Evolutionary conservation across 805 yeast genomes (phyloP).

Genomic region (Barnettozyma vustinii): DNA sequence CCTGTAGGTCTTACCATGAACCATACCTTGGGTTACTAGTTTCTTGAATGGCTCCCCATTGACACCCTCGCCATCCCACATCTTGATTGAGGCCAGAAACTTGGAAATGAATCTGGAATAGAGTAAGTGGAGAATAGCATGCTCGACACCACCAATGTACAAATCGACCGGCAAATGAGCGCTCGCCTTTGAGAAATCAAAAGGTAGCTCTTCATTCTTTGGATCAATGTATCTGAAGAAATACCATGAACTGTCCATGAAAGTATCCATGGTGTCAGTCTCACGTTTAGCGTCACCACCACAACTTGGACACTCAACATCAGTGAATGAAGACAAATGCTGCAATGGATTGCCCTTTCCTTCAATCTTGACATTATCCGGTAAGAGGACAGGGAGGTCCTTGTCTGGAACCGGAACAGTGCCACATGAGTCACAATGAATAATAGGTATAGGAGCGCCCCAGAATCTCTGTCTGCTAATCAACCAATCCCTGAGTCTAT

Average conservation of each 20-base stretch:
- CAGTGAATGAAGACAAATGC: slow-evolving; percentile 58
- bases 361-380: slow-evolving; percentile 45
- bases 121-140: slow-evolving; percentile 86
- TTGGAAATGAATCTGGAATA: slow-evolving; percentile 85
- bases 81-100: slow-evolving; percentile 59
- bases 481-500: slow-evolving; percentile 85
- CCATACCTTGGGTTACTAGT: slow-evolving; percentile 96
- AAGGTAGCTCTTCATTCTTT: slow-evolving; percentile 50
- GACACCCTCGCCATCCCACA: slow-evolving; percentile 56
- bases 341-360: slow-evolving; percentile 66
- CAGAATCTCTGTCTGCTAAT: slow-evolving; percentile 92
- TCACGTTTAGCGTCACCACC: slow-evolving; percentile 72
- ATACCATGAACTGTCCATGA: slow-evolving; percentile 98
- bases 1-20: slow-evolving; percentile 79
- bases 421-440: slow-evolving; percentile 85
- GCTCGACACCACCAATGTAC: slow-evolving; percentile 94
- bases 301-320: slow-evolving; percentile 80
- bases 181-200: slow-evolving; percentile 44
- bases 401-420: slow-evolving; percentile 87
- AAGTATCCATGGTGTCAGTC: slow-evolving; percentile 98
- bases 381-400: slow-evolving; percentile 79
- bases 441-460: slow-evolving; percentile 98
- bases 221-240: slow-evolving; percentile 81
- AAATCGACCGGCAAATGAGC: slow-evolving; percentile 75
- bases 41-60: slow-evolving; percentile 77